phyloP scores from a whole-genome alignment of 306 rosid species.

The Hippophae tibetana region DNA sequence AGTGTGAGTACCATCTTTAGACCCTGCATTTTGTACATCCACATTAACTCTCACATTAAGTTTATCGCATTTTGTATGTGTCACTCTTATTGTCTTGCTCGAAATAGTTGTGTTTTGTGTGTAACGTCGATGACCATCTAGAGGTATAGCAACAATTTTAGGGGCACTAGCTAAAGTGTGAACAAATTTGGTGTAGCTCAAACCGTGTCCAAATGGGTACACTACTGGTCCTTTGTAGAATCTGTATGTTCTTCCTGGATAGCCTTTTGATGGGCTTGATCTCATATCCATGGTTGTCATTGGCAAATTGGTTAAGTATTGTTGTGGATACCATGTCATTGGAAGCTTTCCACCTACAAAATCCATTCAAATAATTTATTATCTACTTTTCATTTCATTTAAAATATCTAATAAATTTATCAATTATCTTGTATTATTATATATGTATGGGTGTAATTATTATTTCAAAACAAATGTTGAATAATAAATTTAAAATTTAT shows the following conservation, averaged over 20 bases:
- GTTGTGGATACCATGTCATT: constrained; percentile 86
- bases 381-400: too few species aligned
- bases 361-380: too few species aligned
- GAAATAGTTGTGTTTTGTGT: too few species aligned
- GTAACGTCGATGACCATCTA: too few species aligned
- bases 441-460: too few species aligned
- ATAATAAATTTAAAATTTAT: too few species aligned
- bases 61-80: too few species aligned
- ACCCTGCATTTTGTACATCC: constrained; percentile 53
- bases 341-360: constrained; percentile 69
- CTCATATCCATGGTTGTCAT: constrained; percentile 90
- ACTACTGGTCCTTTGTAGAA: constrained; percentile 74
- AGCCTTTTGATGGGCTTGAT: constrained; percentile 28
- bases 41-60: constrained; percentile 23
- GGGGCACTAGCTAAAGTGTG: constrained; percentile 51
- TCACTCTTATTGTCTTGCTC: too few species aligned
- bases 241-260: constrained; percentile 84
- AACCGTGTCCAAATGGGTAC: constrained; percentile 71
- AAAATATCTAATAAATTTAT: too few species aligned
- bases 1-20: constrained; percentile 62
- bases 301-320: constrained; percentile 46
- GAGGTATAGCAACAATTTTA: constrained; percentile 27
- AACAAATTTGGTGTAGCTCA: constrained; percentile 50
- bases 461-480: too few species aligned
- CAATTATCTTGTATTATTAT: too few species aligned